Evolutionary conservation across 2,329 filamentous ascomycete genomes (phyloP).

Genomic region (Fusarium hainanense): DNA sequence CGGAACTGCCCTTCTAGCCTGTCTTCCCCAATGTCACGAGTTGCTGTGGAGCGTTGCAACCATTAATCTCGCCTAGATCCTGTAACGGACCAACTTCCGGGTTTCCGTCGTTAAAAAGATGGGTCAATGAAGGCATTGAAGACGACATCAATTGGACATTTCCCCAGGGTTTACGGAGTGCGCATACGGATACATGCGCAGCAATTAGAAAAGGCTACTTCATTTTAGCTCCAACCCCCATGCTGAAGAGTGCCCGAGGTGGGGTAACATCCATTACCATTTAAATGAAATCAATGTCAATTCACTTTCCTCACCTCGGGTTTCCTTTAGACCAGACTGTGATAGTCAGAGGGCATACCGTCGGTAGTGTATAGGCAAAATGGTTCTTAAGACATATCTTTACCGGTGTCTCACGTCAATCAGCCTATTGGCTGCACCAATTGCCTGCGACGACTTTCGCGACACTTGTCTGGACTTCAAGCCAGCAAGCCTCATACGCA

Average conservation of each 20-base stretch:
- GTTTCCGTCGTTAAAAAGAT: not conserved
- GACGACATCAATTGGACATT: not conserved
- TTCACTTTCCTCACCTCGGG: not conserved
- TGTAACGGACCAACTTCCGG: not conserved
- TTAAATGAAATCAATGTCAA: not conserved
- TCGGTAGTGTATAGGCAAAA: not conserved
- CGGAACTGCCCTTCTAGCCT: not conserved
- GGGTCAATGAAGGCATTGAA: not conserved
- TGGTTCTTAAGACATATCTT: not conserved
- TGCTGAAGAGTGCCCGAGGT: not conserved
- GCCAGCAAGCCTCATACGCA: not conserved
- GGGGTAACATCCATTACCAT: not conserved
- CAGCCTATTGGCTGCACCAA: not conserved
- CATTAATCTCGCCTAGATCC: not conserved
- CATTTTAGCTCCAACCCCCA: not conserved
- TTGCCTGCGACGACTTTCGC: conserved; percentile 1
- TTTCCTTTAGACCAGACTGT: not conserved
- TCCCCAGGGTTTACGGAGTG: not conserved
- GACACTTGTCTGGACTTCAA: conserved; percentile 1
- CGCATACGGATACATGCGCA: not conserved
- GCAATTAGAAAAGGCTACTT: not conserved
- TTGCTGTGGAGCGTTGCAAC: not conserved
- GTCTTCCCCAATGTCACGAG: not conserved
- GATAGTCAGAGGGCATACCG: not conserved
- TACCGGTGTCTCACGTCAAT: not conserved